Percentiles rank a stretch among this genome's conserved stretches.
phyloP scores from a whole-genome alignment of 2,329 filamentous ascomycete genomes.

The Nothopassalora personata region DNA sequence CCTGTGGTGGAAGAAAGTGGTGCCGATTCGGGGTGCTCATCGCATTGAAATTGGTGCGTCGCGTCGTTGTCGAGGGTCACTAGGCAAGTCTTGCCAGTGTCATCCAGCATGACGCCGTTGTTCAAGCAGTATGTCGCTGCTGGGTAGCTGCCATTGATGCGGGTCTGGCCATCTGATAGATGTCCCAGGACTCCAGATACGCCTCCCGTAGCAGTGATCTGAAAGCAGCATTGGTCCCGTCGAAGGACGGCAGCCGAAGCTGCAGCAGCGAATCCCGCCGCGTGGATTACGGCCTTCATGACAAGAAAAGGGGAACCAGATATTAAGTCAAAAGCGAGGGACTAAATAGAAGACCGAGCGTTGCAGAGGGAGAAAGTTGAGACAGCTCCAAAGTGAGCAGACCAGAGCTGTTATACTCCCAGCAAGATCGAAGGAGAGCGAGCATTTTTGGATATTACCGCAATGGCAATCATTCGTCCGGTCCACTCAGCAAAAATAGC shows the following conservation, averaged over 20 bases:
- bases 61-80: constrained; percentile 14
- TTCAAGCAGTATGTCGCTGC: constrained; percentile 15
- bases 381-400: neutral
- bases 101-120: constrained; percentile 14
- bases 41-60: constrained; percentile 19
- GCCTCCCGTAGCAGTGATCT: constrained; percentile 19
- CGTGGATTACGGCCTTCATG: constrained; percentile 13
- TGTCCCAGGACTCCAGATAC: constrained; percentile 20
- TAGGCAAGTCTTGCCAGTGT: constrained; percentile 4
- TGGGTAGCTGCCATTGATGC: constrained; percentile 14
- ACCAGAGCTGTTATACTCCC: neutral
- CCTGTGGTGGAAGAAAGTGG: constrained; percentile 7
- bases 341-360: constrained; percentile 1
- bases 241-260: constrained; percentile 17
- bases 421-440: neutral
- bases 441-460: neutral
- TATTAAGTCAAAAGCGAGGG: constrained; percentile 10
- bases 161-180: constrained; percentile 19
- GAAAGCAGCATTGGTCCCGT: constrained; percentile 20
- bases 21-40: constrained; percentile 8
- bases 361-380: neutral
- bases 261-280: constrained; percentile 15
- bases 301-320: constrained; percentile 5
- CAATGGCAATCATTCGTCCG: neutral
- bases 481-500: constrained; percentile 1